Base-by-base conservation (phyloP, 108 stramenopile genomes). In the Hondaea fermentalgiana region DNA sequence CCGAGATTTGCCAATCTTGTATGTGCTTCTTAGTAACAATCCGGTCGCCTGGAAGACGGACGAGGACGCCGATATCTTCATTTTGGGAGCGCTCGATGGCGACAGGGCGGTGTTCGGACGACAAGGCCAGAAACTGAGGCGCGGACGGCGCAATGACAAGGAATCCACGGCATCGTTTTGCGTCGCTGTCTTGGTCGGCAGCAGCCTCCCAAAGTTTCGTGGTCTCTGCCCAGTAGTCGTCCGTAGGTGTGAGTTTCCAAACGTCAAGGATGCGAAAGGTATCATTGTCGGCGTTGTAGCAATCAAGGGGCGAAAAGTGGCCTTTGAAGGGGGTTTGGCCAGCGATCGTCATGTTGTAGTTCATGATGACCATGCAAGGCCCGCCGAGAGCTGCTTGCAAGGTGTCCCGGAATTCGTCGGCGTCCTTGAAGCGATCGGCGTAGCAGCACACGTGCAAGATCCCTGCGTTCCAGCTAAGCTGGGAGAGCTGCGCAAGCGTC, bases 291-390 rank as follows among this genome's bases (percentile, higher is more conserved):
- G 51, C 49, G 23, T 83, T 45, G n/a, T 53, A 53, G 49, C 49
- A 17, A 12, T 53, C 76, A 6, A 83, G 49, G 0, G 76, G 76
- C 49, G 49, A 53, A 23, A 83, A 83, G 51, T 83, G 76, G 49
- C 76, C 76, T 6, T 23, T 17, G 51, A 83, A 83, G 14, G 76
- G 76, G 45, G 19, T 47, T 35, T 83, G 76, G 23, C 76, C 76
- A 0, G 76, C 76, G 49, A 83, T 83, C 6, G 76, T 83, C 76
- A 83, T 83, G 45, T 83, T 43, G 49, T 83, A 83, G 76, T 83
- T 83, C 49, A 83, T n/a, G 28, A 83, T 83, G 51, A 83, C 51
- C 49, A 19, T 47, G 25, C 76, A 53, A 25, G 23, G 3, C 2
- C 45, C 25, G 49, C 12, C 45, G 45, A 83, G 51, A 12, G 51